Conservation (phyloP, 23 red algal species). For the Gracilaria vermiculophylla region DNA sequence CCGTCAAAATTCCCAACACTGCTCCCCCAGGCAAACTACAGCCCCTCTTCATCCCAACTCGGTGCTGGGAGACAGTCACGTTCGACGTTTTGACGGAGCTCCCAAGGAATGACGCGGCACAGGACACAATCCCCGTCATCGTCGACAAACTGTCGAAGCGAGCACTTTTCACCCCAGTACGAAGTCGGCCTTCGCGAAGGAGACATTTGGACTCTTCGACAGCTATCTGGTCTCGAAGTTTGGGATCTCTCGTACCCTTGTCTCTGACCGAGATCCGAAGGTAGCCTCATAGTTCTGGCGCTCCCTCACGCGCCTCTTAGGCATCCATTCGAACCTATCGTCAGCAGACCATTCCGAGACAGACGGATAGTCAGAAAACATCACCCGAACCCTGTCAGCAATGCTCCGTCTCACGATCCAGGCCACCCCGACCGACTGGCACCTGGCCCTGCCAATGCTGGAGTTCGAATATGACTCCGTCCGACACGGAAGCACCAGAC, state of each 20-base stretch:
- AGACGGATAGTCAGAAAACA: constrained; percentile 6
- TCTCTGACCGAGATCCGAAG: neutral
- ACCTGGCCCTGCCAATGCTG: neutral
- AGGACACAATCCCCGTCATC: too few relatives aligned
- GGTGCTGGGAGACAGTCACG: too few relatives aligned
- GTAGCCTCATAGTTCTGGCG: neutral
- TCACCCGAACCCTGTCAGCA: neutral
- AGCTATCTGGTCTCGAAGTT: too few relatives aligned
- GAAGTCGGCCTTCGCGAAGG: too few relatives aligned
- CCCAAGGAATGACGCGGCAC: too few relatives aligned
- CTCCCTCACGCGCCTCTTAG: neutral
- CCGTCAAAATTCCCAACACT: neutral
- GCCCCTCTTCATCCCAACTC: too few relatives aligned
- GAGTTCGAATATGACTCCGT: constrained; percentile 30
- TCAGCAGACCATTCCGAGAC: neutral
- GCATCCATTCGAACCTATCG: neutral
- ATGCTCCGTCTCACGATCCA: constrained; percentile 8
- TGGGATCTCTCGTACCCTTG: too few relatives aligned
- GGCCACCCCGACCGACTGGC: neutral
- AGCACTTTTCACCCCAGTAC: too few relatives aligned
- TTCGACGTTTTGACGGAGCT: too few relatives aligned
- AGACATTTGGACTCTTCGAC: too few relatives aligned
- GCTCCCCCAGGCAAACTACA: too few relatives aligned
- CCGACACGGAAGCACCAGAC: neutral
- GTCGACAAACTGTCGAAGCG: too few relatives aligned